A percentile compares a stretch with the other conserved stretches of the same genome.
Evolutionary conservation across 169 alveolate genomes (phyloP).

Genomic region (Cryptosporidium parvum): DNA sequence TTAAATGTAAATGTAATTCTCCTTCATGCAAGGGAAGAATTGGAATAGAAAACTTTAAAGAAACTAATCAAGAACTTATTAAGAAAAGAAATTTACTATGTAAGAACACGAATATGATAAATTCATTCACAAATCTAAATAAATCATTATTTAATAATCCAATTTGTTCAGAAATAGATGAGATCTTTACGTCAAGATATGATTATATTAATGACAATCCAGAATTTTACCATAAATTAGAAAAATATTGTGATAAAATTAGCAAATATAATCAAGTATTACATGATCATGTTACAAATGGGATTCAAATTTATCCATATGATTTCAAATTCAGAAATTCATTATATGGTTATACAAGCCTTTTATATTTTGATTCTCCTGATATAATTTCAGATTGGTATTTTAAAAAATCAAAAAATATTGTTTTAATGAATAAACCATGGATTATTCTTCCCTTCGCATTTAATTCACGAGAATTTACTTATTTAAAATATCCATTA

Average conservation of each 20-base stretch:
- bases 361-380: constrained; percentile 38
- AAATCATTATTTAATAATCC: constrained; percentile 38
- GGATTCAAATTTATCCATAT: constrained; percentile 17
- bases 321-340: constrained; percentile 65
- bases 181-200: neutral
- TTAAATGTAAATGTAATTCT: constrained; percentile 64
- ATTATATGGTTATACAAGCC: constrained; percentile 45
- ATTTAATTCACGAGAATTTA: constrained; percentile 26
- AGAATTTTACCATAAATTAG: neutral
- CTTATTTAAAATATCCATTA: neutral
- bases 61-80: constrained; percentile 16
- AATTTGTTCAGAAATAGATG: constrained; percentile 10
- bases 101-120: neutral
- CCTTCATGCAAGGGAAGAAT: constrained; percentile 50
- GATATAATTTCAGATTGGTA: constrained; percentile 53
- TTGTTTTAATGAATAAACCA: constrained; percentile 52
- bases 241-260: neutral
- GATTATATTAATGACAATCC: neutral
- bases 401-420: constrained; percentile 28
- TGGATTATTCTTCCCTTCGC: constrained; percentile 58
- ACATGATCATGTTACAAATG: constrained; percentile 5
- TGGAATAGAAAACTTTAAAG: constrained; percentile 57
- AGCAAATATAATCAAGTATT: constrained; percentile 9
- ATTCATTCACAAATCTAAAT: constrained; percentile 12
- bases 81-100: constrained; percentile 41